phyloP scores from a whole-genome alignment of 148 eudicot species.

The Fallopia convolvulus region DNA sequence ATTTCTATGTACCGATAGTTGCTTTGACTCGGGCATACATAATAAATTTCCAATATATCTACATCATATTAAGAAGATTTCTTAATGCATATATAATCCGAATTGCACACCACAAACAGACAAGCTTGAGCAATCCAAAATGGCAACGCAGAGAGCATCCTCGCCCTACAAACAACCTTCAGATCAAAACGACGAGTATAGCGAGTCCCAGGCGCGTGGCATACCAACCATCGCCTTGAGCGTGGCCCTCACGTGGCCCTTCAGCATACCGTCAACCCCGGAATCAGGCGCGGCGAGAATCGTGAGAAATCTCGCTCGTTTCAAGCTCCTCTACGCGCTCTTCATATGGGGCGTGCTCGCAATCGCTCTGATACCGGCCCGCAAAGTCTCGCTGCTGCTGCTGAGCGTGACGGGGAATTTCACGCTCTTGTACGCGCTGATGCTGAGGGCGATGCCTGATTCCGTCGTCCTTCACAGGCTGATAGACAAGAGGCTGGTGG shows the following conservation, averaged over 20 bases:
- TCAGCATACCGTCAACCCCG: slow-evolving; percentile 30
- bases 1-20: background rate
- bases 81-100: background rate
- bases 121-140: background rate
- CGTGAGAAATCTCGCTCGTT: slow-evolving; percentile 21
- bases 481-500: slow-evolving; percentile 27
- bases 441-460: slow-evolving; percentile 23
- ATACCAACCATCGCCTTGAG: background rate
- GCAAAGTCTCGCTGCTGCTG: slow-evolving; percentile 27
- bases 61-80: background rate
- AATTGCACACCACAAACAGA: background rate
- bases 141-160: background rate
- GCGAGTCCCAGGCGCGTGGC: background rate
- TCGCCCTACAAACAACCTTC: background rate
- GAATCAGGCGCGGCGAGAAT: slow-evolving; percentile 24
- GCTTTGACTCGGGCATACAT: background rate
- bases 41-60: background rate
- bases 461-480: slow-evolving; percentile 18
- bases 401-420: slow-evolving; percentile 27
- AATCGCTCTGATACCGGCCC: slow-evolving; percentile 31
- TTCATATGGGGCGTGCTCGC: slow-evolving; percentile 36
- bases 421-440: slow-evolving; percentile 19
- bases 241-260: slow-evolving; percentile 23
- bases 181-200: background rate
- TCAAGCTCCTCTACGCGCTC: slow-evolving; percentile 20